phyloP scores from a whole-genome alignment of 169 alveolate species.

The Plasmodium blacklocki region DNA sequence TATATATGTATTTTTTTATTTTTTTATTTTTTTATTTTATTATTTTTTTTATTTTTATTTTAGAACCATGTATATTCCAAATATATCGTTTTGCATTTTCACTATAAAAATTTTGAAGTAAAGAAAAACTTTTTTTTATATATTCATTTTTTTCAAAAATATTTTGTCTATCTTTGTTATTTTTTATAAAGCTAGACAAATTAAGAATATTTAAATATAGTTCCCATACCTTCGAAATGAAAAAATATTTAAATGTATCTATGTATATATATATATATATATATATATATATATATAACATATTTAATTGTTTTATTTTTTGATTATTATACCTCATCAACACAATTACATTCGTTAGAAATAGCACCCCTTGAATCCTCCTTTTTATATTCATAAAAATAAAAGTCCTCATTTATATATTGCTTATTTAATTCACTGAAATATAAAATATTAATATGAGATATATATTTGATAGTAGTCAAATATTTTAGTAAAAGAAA shows the following conservation, averaged over 20 bases:
- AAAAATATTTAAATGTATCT: background rate
- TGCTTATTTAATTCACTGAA: slow-evolving; percentile 51
- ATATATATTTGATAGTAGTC: background rate
- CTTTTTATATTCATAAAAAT: slow-evolving; percentile 36
- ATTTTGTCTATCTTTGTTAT: slow-evolving; percentile 21
- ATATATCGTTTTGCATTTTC: slow-evolving; percentile 36
- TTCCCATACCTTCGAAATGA: slow-evolving; percentile 46
- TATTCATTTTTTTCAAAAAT: slow-evolving; percentile 53
- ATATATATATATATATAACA: background rate
- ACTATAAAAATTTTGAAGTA: slow-evolving; percentile 21
- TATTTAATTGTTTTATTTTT: background rate
- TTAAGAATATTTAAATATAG: slow-evolving; percentile 24
- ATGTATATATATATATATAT: background rate
- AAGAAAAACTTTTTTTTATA: slow-evolving; percentile 39
- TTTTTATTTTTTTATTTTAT: background rate
- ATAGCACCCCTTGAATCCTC: slow-evolving; percentile 23
- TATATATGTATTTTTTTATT: too few relatives aligned
- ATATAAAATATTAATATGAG: slow-evolving; percentile 15
- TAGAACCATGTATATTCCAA: slow-evolving; percentile 49
- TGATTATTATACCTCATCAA: slow-evolving; percentile 11
- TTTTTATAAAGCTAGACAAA: slow-evolving; percentile 24
- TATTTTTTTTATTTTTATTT: background rate
- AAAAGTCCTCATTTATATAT: slow-evolving; percentile 25
- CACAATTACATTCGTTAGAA: slow-evolving; percentile 29
- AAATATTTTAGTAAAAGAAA: slow-evolving; percentile 13